These are phyloP conservation scores for Blastocystis sp. DNA, from an alignment of 352 stramenopile genomes.

Conservation along the genomic window DNA sequence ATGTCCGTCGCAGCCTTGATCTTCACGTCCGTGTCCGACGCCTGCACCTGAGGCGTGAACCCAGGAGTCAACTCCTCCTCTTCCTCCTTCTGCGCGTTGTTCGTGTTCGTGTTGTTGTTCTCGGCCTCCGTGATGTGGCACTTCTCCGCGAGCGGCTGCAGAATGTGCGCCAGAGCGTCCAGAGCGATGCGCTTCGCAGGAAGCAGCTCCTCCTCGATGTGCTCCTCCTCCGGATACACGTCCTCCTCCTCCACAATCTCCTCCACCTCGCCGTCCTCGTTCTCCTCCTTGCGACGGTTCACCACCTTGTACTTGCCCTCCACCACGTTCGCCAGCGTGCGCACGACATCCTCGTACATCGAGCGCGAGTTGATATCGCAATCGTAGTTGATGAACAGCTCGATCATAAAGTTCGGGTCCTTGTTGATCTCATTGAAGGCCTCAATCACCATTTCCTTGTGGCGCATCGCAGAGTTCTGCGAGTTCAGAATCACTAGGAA, in stretches of 20 bases:
- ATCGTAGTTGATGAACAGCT: conserved; percentile 99
- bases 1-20: conserved; percentile 62
- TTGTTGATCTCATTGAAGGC: conserved; percentile 84
- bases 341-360: conserved; percentile 93
- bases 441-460: conserved; percentile 73
- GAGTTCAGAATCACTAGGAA: conserved; percentile 91
- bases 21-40: conserved; percentile 61
- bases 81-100: background rate
- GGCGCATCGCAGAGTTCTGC: conserved; percentile 87
- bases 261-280: conserved; percentile 55
- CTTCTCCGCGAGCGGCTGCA: conserved; percentile 58
- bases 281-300: conserved; percentile 54
- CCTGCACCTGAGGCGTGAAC: conserved; percentile 50
- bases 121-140: conserved; percentile 29
- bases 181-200: conserved; percentile 58
- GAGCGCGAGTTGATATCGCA: conserved; percentile 81
- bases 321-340: conserved; percentile 83
- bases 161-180: conserved; percentile 58
- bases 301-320: conserved; percentile 66
- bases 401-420: conserved; percentile 81
- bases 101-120: conserved; percentile 51
- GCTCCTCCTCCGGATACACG: conserved; percentile 42
- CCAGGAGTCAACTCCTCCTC: conserved; percentile 35
- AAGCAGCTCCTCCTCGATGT: conserved; percentile 39
- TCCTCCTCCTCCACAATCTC: conserved; percentile 52